Conservation (phyloP, 2,329 filamentous ascomycete species). For the Phialocephala sp. region DNA sequence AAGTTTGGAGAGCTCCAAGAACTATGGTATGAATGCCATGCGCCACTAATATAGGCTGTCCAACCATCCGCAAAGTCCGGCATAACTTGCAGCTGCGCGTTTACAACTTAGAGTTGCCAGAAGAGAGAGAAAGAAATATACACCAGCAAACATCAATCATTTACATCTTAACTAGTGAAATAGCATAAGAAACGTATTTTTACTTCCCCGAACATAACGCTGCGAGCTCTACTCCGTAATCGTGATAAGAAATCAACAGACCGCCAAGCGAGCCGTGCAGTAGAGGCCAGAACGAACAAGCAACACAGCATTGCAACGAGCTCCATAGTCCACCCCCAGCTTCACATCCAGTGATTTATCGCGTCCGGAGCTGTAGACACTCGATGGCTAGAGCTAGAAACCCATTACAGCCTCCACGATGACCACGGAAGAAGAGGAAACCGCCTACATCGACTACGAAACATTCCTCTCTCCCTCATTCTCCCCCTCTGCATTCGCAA, state of each 20-base stretch:
- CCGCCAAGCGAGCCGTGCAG: conserved; percentile 1
- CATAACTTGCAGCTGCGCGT: not conserved
- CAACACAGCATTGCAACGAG: not conserved
- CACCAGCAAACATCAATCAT: too few species aligned
- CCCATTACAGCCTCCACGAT: conserved; percentile 28
- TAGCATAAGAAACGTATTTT: not conserved
- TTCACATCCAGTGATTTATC: not conserved
- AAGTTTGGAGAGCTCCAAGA: not conserved
- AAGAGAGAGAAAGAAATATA: too few species aligned
- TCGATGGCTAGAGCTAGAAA: conserved; percentile 24
- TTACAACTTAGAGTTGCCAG: too few species aligned
- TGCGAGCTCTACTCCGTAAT: not conserved
- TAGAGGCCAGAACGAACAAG: not conserved
- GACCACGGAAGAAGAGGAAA: conserved; percentile 55
- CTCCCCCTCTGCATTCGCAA: conserved; percentile 82
- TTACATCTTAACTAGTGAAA: too few species aligned
- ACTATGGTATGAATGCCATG: not conserved
- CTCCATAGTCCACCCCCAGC: not conserved
- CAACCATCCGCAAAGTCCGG: conserved; percentile 24
- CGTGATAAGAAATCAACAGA: not conserved
- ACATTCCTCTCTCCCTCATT: conserved; percentile 85
- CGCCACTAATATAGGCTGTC: conserved; percentile 16
- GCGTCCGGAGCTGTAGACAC: not conserved
- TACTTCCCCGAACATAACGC: not conserved
- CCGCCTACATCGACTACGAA: conserved; percentile 96